Conservation (phyloP, 2,329 filamentous ascomycete species). For the Colletotrichum lupini region DNA sequence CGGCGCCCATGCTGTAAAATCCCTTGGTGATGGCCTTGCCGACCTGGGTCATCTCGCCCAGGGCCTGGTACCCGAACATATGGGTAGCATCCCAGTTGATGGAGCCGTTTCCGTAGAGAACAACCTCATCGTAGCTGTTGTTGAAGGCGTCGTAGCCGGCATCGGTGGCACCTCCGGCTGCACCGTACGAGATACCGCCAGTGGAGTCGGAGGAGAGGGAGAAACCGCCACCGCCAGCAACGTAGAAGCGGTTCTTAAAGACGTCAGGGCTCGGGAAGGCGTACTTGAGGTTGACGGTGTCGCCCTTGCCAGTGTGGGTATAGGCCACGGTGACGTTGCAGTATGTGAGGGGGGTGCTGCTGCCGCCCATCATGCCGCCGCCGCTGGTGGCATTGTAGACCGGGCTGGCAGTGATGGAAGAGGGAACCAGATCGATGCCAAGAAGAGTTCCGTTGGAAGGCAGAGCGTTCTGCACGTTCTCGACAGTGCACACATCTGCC, state of each 20-base stretch:
- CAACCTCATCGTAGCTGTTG: constrained; percentile 48
- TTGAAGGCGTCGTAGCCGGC: constrained; percentile 61
- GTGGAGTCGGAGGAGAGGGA: constrained; percentile 45
- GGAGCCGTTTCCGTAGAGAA: constrained; percentile 47
- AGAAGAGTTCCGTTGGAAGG: constrained; percentile 40
- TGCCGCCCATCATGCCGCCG: constrained; percentile 42
- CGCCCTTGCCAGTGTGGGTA: constrained; percentile 50
- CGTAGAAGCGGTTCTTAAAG: constrained; percentile 57
- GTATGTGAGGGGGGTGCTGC: constrained; percentile 48
- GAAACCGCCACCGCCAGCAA: constrained; percentile 57
- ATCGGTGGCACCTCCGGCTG: constrained; percentile 58
- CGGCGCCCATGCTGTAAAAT: constrained; percentile 55
- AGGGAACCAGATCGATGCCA: constrained; percentile 41
- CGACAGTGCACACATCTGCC: constrained; percentile 37
- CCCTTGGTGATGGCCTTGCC: constrained; percentile 58
- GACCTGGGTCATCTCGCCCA: constrained; percentile 38
- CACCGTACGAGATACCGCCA: constrained; percentile 56
- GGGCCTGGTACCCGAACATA: constrained; percentile 21
- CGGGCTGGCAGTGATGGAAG: constrained; percentile 8
- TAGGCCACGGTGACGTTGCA: constrained; percentile 60
- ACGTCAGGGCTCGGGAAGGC: constrained; percentile 54
- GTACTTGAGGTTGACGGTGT: constrained; percentile 50
- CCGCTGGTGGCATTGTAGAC: constrained; percentile 39
- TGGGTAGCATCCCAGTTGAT: constrained; percentile 28
- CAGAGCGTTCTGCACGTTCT: constrained; percentile 39